These are phyloP conservation scores for Tieghemostelium lacteum DNA, from an alignment of 78 protist genomes.

Conservation along the genomic window DNA sequence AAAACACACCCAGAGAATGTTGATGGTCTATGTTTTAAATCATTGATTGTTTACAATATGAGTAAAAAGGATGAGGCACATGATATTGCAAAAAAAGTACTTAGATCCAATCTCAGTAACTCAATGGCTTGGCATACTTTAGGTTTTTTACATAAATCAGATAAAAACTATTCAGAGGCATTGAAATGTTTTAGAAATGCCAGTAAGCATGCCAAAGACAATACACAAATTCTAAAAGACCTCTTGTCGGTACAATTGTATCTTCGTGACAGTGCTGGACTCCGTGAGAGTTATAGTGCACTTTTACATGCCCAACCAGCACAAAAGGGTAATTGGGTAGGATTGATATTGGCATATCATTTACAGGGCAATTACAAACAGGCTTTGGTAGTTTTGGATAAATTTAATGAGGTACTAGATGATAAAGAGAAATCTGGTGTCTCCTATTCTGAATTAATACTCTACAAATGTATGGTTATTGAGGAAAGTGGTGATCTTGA, in stretches of 20 bases:
- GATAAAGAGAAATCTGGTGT: constrained; percentile 17
- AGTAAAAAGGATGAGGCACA: constrained; percentile 90
- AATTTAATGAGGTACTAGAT: constrained; percentile 25
- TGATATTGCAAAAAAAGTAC: constrained; percentile 82
- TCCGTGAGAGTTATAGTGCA: constrained; percentile 79
- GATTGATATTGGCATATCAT: constrained; percentile 88
- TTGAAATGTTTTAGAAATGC: constrained; percentile 93
- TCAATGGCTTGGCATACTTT: constrained; percentile 92
- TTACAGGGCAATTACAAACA: constrained; percentile 45
- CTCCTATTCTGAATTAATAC: constrained; percentile 59
- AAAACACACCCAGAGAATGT: constrained; percentile 53
- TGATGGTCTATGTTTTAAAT: constrained; percentile 91
- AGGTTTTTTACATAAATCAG: constrained; percentile 92
- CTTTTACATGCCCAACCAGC: constrained; percentile 84
- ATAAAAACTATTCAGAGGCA: constrained; percentile 94
- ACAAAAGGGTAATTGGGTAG: constrained; percentile 86
- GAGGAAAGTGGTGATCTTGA: constrained; percentile 66
- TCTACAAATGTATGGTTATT: constrained; percentile 70
- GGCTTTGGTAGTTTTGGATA: constrained; percentile 76
- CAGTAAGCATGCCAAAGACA: constrained; percentile 84
- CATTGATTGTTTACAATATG: constrained; percentile 82
- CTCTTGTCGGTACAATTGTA: constrained; percentile 88
- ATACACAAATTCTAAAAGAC: constrained; percentile 88
- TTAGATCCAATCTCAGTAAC: constrained; percentile 52
- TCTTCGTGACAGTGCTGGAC: constrained; percentile 86